phyloP scores from a whole-genome alignment of 768 basidiomycete genomes.

The Lactarius tabidus region DNA sequence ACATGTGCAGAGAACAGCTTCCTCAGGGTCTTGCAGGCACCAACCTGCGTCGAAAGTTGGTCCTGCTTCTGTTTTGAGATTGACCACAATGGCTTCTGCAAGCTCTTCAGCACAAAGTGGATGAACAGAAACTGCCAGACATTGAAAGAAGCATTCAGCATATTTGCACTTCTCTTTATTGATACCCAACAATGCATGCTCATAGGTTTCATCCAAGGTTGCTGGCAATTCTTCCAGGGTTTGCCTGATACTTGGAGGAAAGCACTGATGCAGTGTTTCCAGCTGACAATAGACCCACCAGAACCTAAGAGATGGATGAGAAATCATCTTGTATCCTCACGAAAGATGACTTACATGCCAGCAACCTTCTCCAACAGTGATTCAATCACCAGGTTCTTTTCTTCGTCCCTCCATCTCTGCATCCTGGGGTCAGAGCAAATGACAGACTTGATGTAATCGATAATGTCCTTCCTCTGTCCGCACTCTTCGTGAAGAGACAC shows the following conservation, averaged over 20 bases:
- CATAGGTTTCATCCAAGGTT: slow-evolving; percentile 11
- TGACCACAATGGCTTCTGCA: too few species aligned
- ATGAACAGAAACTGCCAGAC: background rate
- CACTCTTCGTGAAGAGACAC: too few species aligned
- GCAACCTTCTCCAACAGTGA: too few species aligned
- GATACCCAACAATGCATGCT: background rate
- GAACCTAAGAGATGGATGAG: slow-evolving; percentile 4
- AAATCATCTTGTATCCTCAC: background rate
- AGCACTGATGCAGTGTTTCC: slow-evolving; percentile 4
- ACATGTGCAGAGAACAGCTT: slow-evolving; percentile 6
- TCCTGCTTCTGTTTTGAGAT: background rate
- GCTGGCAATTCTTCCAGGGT: slow-evolving; percentile 1
- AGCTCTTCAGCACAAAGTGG: slow-evolving; percentile 7
- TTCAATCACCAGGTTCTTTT: too few species aligned
- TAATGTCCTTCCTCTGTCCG: background rate
- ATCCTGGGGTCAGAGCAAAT: too few species aligned
- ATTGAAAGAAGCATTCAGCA: slow-evolving; percentile 11
- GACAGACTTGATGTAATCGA: background rate
- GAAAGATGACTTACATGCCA: slow-evolving; percentile 1
- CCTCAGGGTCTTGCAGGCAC: background rate
- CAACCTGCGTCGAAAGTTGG: background rate
- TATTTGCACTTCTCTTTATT: background rate
- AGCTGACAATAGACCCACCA: too few species aligned
- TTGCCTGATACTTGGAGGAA: background rate
- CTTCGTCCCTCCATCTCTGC: too few species aligned